Evolutionary conservation across 768 basidiomycete species (phyloP), one percentile per base, ranked within the genome.

Genomic region (Xerocomellus amylosporus): DNA sequence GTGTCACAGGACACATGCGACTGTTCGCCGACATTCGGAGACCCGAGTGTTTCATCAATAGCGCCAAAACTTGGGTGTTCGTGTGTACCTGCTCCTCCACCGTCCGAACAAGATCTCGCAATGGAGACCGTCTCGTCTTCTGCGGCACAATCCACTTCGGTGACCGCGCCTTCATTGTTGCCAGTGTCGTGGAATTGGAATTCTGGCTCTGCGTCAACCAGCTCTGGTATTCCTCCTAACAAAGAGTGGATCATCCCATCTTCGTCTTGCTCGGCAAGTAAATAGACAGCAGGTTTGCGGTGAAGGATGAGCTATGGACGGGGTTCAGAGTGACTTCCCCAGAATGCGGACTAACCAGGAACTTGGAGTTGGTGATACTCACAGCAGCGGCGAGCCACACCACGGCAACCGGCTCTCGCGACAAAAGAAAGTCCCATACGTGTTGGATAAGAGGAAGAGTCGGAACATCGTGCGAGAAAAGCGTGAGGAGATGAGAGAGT

Each of bases 381-480:
- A 96, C 93, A 38, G 89, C 87, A 33, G 87, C 82, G 15, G 85
- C 85, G 10, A 97, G 81, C 74, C 96, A 98, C 0, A 96, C 87
- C 3, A 84, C 78, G 1, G 79, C 77, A 28, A 93, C 81, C 10
- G 94, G 94, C 24, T 91, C 91, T 34, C 93, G 79, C 58, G 84
- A 83, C 13, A 98, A 73, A 10, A 97, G 72, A 65, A 86, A 98
- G 71, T 98, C 94, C 70, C 96, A 98, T 44, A 93, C 83, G 58
- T 93, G 88, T 66, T 96, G 93, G 26, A 93, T 88, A 37, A 94
- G 84, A 5, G 87, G 81, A n/a, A 96, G 79, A 2, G 89, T 90
- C 8, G 94, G 91, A 53, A 93, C 80, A 61, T 97, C 93, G 68
- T 98, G 94, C 12, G 94, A 85, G 73, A 98, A 93, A 30, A 96